A percentile compares a stretch with the other conserved stretches of the same genome.
phyloP scores from a whole-genome alignment of 1,284 basidiomycete species.

The Tylopilus sp. region DNA sequence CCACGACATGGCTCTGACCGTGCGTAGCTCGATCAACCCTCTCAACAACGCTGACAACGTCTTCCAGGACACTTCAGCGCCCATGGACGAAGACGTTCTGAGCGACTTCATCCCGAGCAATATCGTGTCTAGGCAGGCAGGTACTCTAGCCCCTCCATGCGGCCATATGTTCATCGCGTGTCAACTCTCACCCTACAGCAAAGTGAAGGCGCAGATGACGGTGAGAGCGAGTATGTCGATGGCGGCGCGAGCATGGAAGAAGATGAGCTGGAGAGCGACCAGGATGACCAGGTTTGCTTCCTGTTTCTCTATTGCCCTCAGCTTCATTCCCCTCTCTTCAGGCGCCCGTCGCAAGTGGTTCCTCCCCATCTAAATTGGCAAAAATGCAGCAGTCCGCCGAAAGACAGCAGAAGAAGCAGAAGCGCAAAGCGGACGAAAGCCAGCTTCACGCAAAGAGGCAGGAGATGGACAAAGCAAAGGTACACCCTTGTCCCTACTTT shows the following conservation, averaged over 20 bases:
- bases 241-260: slow-evolving; percentile 62
- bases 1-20: slow-evolving; percentile 32
- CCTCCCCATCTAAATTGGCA: slow-evolving; percentile 54
- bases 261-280: slow-evolving; percentile 73
- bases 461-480: no score
- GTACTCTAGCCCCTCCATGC: slow-evolving; percentile 22
- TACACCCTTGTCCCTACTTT: neutral
- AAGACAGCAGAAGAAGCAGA: slow-evolving; percentile 67
- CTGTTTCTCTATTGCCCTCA: slow-evolving; percentile 18
- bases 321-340: slow-evolving; percentile 24
- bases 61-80: slow-evolving; percentile 23
- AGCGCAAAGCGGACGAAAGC: slow-evolving; percentile 75
- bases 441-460: slow-evolving; percentile 50
- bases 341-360: slow-evolving; percentile 38
- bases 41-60: neutral
- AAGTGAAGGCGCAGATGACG: slow-evolving; percentile 72
- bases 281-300: slow-evolving; percentile 55
- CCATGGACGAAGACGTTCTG: slow-evolving; percentile 79
- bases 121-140: slow-evolving; percentile 83
- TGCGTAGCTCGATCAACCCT: slow-evolving; percentile 17
- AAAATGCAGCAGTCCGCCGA: slow-evolving; percentile 54
- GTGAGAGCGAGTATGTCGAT: slow-evolving; percentile 73
- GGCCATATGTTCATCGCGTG: slow-evolving; percentile 21
- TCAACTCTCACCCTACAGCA: slow-evolving; percentile 52
- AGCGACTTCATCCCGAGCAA: slow-evolving; percentile 87